Conservation (phyloP, 2,329 filamentous ascomycete genomes). For the Phyllosticta citribraziliensis region DNA sequence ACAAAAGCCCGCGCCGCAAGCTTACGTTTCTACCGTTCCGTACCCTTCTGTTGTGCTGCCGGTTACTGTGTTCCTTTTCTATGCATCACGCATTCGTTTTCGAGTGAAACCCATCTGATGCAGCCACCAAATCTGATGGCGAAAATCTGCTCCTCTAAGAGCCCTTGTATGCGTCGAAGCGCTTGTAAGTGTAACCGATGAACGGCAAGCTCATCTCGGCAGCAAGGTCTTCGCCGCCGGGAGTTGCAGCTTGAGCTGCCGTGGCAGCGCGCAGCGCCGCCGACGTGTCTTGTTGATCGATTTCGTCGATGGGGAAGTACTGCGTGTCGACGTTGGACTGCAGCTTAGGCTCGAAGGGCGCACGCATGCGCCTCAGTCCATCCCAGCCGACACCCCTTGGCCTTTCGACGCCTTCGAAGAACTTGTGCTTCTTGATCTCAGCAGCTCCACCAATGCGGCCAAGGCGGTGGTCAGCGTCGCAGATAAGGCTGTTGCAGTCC, state of each 20-base stretch:
- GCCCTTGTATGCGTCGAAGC: constrained; percentile 61
- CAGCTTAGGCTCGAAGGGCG: constrained; percentile 90
- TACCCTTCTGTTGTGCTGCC: neutral
- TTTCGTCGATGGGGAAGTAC: constrained; percentile 98
- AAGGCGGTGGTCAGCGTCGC: constrained; percentile 84
- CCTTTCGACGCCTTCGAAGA: constrained; percentile 64
- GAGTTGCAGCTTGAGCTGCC: constrained; percentile 39
- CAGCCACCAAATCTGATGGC: neutral
- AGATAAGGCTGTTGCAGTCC: constrained; percentile 60
- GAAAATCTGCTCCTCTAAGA: constrained; percentile 14
- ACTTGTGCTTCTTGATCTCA: constrained; percentile 87
- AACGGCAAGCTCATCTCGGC: constrained; percentile 95
- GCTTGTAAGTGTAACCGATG: constrained; percentile 96
- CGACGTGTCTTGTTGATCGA: constrained; percentile 90
- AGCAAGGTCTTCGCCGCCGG: constrained; percentile 63
- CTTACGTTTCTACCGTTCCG: neutral
- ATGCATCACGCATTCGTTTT: neutral
- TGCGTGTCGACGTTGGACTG: constrained; percentile 91
- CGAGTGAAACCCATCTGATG: neutral
- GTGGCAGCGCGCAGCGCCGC: constrained; percentile 79
- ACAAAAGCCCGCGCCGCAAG: neutral
- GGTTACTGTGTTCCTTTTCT: neutral
- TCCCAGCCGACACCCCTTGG: constrained; percentile 76
- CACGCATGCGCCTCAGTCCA: constrained; percentile 80
- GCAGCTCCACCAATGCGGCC: constrained; percentile 72